These are phyloP conservation scores for Rhypophila decipiens DNA, from an alignment of 495 filamentous ascomycete genomes.

Conservation along the genomic window DNA sequence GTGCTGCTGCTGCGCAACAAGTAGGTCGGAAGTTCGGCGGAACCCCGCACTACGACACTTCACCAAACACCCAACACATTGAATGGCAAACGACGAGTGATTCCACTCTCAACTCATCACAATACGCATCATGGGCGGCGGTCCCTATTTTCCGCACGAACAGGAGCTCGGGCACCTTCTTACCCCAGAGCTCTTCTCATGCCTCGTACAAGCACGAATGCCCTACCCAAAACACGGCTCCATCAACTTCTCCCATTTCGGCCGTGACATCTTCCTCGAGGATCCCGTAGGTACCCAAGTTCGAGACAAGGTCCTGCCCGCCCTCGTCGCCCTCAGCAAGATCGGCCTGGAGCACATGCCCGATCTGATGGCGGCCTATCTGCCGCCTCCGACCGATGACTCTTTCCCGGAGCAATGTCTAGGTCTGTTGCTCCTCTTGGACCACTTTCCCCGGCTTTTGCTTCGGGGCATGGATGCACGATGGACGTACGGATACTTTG, in stretches of 20 bases:
- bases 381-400: slow-evolving; percentile 9
- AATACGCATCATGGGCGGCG: neutral
- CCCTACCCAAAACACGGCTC: slow-evolving; percentile 5
- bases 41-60: too few species aligned
- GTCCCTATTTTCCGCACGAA: neutral
- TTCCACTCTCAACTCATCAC: neutral
- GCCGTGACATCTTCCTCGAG: slow-evolving; percentile 10
- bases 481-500: slow-evolving; percentile 18
- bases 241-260: slow-evolving; percentile 11
- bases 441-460: slow-evolving; percentile 15
- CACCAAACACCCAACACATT: too few species aligned
- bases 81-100: too few species aligned
- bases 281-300: slow-evolving; percentile 2
- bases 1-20: too few species aligned
- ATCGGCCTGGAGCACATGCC: slow-evolving; percentile 11
- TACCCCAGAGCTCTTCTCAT: slow-evolving; percentile 8
- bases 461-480: slow-evolving; percentile 15
- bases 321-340: slow-evolving; percentile 9
- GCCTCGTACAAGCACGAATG: slow-evolving; percentile 3
- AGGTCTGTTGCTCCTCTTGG: slow-evolving; percentile 17
- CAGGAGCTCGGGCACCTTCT: slow-evolving; percentile 1
- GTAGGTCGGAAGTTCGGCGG: too few species aligned
- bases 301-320: slow-evolving; percentile 3
- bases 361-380: slow-evolving; percentile 7
- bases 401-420: slow-evolving; percentile 14